Base-by-base conservation (phyloP, 768 basidiomycete species). In the Sporobolomyces pararoseus region DNA sequence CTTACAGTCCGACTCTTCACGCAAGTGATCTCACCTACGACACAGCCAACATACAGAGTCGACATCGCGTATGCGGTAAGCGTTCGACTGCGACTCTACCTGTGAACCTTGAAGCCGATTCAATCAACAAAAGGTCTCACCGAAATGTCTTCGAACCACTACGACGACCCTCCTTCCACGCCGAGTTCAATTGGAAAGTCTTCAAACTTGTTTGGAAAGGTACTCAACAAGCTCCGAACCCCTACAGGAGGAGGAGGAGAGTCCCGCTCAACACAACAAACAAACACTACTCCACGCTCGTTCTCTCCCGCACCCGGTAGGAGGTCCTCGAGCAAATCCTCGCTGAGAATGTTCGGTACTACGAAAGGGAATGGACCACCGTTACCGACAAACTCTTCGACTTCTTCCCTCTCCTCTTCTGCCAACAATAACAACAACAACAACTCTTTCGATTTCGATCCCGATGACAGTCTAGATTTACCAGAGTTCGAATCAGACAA, bases 221-320 rank as follows among this genome's bases (percentile, higher is more conserved):
- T 68, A 29, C 34, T 72, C 29, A 55, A 65, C 66, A 72, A 72
- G 60, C 71, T 72, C 7, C 49, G 71, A 3, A 72, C 71, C 0
- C 71, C 17, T 32, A 54, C 37, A 4, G 3, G 52, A 39, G 34
- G 42, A 29, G 39, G 37, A 37, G 39, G 27, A 34, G 32, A 34
- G 3, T 10, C 7, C 19, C 21, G 17, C 42, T 7, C 23, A 54
- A 25, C 32, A 4, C 25, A 19, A 46, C 39, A 32, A 59, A 44
- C 50, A 35, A 59, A 52, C 39, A 53, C 29, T 7, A 54, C 68
- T 19, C 51, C 63, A 13, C 63, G 58, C 27, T 52, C 63, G 10
- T 44, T 42, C 25, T 67, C 71, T n/a, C 63, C 71, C 3, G 31
- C 54, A 32, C 3, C 49, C 2, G 63, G 53, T 14, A 39, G 65